phyloP scores from a whole-genome alignment of 805 yeast genomes.

The Yarrowia divulgata region DNA sequence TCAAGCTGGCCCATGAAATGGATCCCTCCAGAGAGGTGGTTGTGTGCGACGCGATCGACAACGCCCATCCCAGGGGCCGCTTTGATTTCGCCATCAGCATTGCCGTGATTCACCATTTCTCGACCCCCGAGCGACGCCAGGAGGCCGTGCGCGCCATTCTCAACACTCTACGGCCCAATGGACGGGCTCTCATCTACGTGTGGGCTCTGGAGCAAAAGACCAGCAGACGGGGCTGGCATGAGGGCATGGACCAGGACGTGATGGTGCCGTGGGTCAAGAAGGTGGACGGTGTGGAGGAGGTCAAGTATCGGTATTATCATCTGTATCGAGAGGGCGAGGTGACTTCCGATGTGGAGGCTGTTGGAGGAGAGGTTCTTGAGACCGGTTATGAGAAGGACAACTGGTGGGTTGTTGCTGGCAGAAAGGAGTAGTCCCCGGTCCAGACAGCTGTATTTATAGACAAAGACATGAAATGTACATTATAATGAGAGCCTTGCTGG shows the following conservation, averaged over 20 bases:
- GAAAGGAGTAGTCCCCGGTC: no score
- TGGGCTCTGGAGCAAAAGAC: conserved; percentile 96
- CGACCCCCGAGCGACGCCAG: conserved; percentile 80
- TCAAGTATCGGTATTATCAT: conserved; percentile 87
- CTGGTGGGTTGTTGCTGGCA: conserved; percentile 75
- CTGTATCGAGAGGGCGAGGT: conserved; percentile 85
- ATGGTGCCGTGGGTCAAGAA: conserved; percentile 91
- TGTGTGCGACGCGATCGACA: conserved; percentile 79
- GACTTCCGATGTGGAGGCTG: conserved; percentile 67
- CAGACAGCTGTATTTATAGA: no score
- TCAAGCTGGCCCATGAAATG: conserved; percentile 54
- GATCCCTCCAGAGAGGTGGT: conserved; percentile 56
- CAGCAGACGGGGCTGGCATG: conserved; percentile 88
- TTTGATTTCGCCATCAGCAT: conserved; percentile 92
- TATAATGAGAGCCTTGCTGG: no score
- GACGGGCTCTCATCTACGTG: conserved; percentile 82
- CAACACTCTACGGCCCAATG: conserved; percentile 62
- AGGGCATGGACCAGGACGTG: conserved; percentile 91
- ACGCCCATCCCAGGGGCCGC: conserved; percentile 60
- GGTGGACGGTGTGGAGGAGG: conserved; percentile 50
- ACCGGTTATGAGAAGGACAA: conserved; percentile 92
- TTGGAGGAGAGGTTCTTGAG: conserved; percentile 73
- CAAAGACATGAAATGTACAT: no score
- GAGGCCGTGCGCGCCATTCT: conserved; percentile 77
- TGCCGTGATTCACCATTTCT: conserved; percentile 95